Evolutionary conservation across 805 yeast species (phyloP), one percentile per base, ranked within the genome.

Genomic region (Maudiozyma bulderi): DNA sequence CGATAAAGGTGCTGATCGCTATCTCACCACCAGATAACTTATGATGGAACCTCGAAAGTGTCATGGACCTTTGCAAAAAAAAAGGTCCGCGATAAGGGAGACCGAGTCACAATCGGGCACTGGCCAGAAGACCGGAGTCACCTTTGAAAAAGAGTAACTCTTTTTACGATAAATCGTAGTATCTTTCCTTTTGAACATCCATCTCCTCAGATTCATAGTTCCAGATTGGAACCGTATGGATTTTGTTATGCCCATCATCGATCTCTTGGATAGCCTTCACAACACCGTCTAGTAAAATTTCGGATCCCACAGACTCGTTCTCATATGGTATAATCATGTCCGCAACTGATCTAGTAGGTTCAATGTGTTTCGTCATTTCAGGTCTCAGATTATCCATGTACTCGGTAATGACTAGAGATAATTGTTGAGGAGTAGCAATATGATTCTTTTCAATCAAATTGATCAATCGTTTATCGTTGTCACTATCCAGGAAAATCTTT

Each of bases 391-490:
- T 52, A 20, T 58, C 60, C 61, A 64, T 49, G 44, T 65, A 64
- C 41, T 65, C 62, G 5, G 55, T 45, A 9, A 65, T 50, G 34
- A 62, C 38, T 10, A 13, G 48, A 6, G 61, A 54, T 47, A 65
- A 47, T 35, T 54, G 55, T 10, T 54, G 51, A 3, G 58, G 44
- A 7, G 38, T 51, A 2, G 48, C 47, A 5, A 55, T 53, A 1
- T 51, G 46, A 20, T 49, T 46, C 10, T 54, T 48, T 9, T 51
- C 69, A 44, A 86, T 82, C 84, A 93, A 80, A 54, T 95, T 76
- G n/a, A 87, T 81, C 40, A 90, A 69, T 48, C 96, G 69, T 5
- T 84, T 80, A 64, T 90, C 98, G 1, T 91, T 80, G 65, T 90
- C 97, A 52, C 88, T 77, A 55, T 86, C 93, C 13, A 90, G 73